phyloP scores from a whole-genome alignment of 257 asterid species.

The Ilex aquifolium region DNA sequence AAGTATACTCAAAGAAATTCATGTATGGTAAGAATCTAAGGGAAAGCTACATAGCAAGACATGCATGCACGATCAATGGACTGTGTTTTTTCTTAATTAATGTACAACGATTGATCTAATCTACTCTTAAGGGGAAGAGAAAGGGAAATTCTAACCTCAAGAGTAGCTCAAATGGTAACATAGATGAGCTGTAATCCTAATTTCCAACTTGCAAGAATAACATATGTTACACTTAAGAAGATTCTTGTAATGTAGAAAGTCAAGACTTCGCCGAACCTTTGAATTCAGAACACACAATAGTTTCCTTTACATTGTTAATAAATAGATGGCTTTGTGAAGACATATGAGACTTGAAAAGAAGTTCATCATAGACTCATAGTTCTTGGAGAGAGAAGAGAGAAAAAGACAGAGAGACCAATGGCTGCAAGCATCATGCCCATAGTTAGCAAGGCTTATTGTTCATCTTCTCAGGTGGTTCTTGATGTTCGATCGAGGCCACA shows the following conservation, averaged over 20 bases:
- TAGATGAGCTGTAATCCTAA: neutral
- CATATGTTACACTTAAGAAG: constrained; percentile 11
- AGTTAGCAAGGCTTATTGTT: constrained; percentile 70
- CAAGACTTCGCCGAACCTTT: constrained; percentile 38
- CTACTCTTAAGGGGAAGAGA: too few species aligned
- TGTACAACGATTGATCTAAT: too few species aligned
- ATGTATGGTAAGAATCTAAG: neutral
- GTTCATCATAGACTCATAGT: neutral
- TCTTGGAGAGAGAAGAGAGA: neutral
- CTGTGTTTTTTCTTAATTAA: neutral
- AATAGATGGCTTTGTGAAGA: constrained; percentile 7
- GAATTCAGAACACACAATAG: constrained; percentile 12
- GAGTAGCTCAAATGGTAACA: neutral
- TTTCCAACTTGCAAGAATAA: constrained; percentile 1
- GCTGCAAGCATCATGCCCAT: constrained; percentile 31
- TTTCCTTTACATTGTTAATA: constrained; percentile 16
- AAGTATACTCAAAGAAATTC: neutral
- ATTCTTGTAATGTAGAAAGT: constrained; percentile 17
- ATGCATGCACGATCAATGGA: neutral
- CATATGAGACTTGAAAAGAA: neutral
- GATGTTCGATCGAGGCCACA: constrained; percentile 68
- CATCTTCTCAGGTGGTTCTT: constrained; percentile 46
- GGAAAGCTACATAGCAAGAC: neutral
- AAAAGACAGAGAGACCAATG: constrained; percentile 11
- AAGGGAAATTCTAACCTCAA: too few species aligned